Base-by-base conservation (phyloP, 2,329 filamentous ascomycete species). In the Verticillium dahliae region DNA sequence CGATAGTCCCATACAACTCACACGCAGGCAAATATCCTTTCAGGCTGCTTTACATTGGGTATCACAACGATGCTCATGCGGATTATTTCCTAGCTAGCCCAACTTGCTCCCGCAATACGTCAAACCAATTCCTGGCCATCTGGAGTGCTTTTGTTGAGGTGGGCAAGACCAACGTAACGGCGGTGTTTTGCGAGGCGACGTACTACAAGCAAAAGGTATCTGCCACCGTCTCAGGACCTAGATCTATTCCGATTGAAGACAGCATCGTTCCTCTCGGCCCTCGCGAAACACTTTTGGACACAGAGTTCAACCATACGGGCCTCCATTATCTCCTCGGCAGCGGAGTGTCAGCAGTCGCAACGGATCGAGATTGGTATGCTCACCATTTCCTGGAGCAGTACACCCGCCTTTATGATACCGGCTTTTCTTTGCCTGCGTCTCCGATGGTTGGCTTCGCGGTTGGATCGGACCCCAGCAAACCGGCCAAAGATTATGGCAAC, bases 151-250 rank as follows among this genome's bases (percentile, higher is more conserved):
- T 62, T 58, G 35, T 37, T 6, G 35, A 37, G 35, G 35, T 37
- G 7, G 35, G 35, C 9, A 37, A 37, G 35, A 11, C 35, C 57
- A 9, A 7, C 57, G 3, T 37, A 50, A 7, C 6, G 62, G 73
- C 74, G 0, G 27, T 78, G 0, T 84, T 76, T 57, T 84, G 81
- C 57, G 68, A 76, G 27, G 62, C 80, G 0, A 65, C 38, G 0
- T 86, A 85, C 61, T 78, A 75, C 57, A 71, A 74, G n/a, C 80
- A 83, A 45, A 13, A 70, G 0, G 80, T 82, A 0, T 67, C 69
- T 0, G 77, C 79, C 0, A 79, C 73, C 0, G 71, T 85, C 0
- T 58, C 61, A 1, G 62, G 69, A 0, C 0, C 13, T 0, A 64
- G 35, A 0, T 37, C 63, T 0, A 59, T 60, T 1, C 73, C 71